Percentiles rank a stretch among this genome's conserved stretches.
phyloP scores from a whole-genome alignment of 2,329 filamentous ascomycete genomes.

The Penicillium occitanis region DNA sequence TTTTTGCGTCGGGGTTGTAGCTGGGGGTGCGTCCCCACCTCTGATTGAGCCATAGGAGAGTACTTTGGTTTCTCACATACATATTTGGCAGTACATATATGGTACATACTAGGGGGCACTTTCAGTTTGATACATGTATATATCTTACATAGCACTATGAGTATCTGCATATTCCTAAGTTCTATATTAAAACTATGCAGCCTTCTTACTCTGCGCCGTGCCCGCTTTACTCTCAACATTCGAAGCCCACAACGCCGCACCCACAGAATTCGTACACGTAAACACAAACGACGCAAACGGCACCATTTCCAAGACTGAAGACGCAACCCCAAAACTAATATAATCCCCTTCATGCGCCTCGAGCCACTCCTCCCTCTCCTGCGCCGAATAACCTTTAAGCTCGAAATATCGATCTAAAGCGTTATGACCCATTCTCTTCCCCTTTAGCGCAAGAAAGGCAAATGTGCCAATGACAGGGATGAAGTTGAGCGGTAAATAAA shows the following conservation, averaged over 20 bases:
- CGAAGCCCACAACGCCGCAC: constrained; percentile 90
- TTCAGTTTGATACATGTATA: constrained; percentile 5
- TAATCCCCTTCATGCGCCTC: constrained; percentile 71
- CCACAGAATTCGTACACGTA: constrained; percentile 86
- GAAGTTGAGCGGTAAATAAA: constrained; percentile 90
- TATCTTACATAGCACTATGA: not conserved
- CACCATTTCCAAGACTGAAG: constrained; percentile 79
- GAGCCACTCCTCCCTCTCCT: constrained; percentile 67
- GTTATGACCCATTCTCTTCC: constrained; percentile 55
- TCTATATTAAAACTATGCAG: constrained; percentile 23
- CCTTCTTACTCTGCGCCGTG: constrained; percentile 35
- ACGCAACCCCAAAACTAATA: constrained; percentile 71
- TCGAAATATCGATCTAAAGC: constrained; percentile 76
- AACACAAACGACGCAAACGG: constrained; percentile 81
- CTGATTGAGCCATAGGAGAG: not conserved
- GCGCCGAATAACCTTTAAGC: constrained; percentile 75
- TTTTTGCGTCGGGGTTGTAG: constrained; percentile 45
- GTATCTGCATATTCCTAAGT: not conserved
- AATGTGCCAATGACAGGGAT: constrained; percentile 84
- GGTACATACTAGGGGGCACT: not conserved
- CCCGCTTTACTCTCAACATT: constrained; percentile 64
- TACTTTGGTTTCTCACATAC: not conserved
- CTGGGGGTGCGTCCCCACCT: constrained; percentile 37
- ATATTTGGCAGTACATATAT: constrained; percentile 15
- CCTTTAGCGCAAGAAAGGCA: constrained; percentile 76